Percentiles rank a stretch among this genome's conserved stretches.
Evolutionary conservation across 2,329 filamentous ascomycete species (phyloP).

Genomic region (Trichoderma brevicompactum): DNA sequence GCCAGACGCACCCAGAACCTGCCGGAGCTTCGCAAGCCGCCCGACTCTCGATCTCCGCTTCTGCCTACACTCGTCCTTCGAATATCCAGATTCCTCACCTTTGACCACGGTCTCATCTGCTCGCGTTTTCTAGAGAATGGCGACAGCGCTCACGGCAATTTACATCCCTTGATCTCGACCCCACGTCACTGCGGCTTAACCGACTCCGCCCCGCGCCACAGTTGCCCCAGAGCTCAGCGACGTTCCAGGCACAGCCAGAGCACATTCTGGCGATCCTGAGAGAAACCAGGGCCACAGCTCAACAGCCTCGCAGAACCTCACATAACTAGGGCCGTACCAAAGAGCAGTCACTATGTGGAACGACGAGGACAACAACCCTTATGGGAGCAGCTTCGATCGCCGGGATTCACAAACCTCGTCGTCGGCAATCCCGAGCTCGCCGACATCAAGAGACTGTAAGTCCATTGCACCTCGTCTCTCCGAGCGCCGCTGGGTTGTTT

Average conservation of each 20-base stretch:
- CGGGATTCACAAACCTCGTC: slow-evolving; percentile 78
- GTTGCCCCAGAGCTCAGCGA: slow-evolving; percentile 32
- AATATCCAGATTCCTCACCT: not conserved
- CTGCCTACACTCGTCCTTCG: slow-evolving; percentile 12
- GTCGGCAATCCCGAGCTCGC: slow-evolving; percentile 66
- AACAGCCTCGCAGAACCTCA: slow-evolving; percentile 8
- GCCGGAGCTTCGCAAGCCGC: slow-evolving; percentile 25
- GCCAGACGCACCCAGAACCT: not conserved
- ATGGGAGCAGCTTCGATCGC: slow-evolving; percentile 86
- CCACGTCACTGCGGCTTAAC: slow-evolving; percentile 27
- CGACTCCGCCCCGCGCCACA: slow-evolving; percentile 30
- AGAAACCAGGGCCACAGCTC: slow-evolving; percentile 5
- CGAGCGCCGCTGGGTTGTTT: not conserved
- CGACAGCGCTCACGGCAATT: slow-evolving; percentile 31
- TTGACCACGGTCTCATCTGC: not conserved
- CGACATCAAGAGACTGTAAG: slow-evolving; percentile 62
- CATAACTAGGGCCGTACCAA: not conserved
- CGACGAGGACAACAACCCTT: slow-evolving; percentile 97
- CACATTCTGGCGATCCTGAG: slow-evolving; percentile 32
- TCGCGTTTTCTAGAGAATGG: slow-evolving; percentile 32
- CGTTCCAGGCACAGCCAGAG: slow-evolving; percentile 13
- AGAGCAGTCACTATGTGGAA: slow-evolving; percentile 76
- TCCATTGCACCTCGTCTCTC: slow-evolving; percentile 32
- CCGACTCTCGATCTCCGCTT: slow-evolving; percentile 8
- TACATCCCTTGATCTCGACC: slow-evolving; percentile 30